Base-by-base conservation (phyloP, 1,284 basidiomycete species). In the Cutaneotrichosporon spelunceum region DNA sequence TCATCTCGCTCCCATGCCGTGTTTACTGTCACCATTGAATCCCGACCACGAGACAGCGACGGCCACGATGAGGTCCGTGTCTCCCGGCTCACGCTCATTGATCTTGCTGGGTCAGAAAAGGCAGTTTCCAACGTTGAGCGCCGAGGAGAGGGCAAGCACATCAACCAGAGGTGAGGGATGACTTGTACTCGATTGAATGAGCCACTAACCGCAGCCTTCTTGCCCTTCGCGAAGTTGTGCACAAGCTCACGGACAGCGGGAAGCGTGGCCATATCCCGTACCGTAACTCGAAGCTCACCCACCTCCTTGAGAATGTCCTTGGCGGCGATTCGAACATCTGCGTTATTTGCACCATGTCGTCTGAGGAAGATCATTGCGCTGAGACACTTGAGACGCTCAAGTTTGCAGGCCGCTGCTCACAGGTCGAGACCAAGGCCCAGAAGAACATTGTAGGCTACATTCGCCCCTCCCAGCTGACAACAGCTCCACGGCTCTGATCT, bases 311-410 rank as follows among this genome's bases (percentile, higher is more conserved):
- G 71, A 83, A 83, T 42, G 83, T 83, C 0, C 74, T 85, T 6
- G 81, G 80, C 3, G 84, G 83, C 21, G 83, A 84, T 62, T 83
- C 83, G 3, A 80, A 82, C 57, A 81, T 84, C 56, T 83, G 83
- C 19, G 83, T 85, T 26, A 81, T 85, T 61, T 84, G 83, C 71
- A 84, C 84, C 0, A 66, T 78, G 68, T 78, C 77, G 0, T 74
- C 70, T 3, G 81, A 82, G 52, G 72, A 76, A 26, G 76, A 79
- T 30, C 83, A 84, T 62, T 80, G 80, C n/a, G 70, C 78, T 16
- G 84, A 84, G 67, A 83, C 82, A 6, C 73, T 85, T 13, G 81
- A 81, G 21, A 85, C 84, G 8, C 72, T 85, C 54, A 84, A 84
- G 65, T 85, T 85, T 63, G 84, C 83, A 16, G 79, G 80, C 8